phyloP scores from a whole-genome alignment of 305 asterid genomes.

The Plantago rigida region DNA sequence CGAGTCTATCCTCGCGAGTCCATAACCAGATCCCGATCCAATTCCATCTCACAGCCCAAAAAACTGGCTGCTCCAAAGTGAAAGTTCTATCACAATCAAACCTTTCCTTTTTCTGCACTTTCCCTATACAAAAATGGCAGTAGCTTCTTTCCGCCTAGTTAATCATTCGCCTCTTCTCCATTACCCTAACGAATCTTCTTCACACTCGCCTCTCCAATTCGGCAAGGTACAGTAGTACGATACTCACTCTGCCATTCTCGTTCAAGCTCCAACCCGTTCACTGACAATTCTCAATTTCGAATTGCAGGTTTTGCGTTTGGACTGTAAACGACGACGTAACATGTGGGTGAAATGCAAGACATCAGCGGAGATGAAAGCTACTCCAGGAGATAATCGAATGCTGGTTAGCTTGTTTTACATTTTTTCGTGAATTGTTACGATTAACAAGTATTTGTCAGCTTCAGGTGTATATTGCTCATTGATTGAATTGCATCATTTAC shows the following conservation, averaged over 20 bases:
- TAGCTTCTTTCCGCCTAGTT: background rate
- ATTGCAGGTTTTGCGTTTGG: slow-evolving; percentile 28
- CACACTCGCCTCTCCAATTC: background rate
- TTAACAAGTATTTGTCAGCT: background rate
- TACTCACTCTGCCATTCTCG: background rate
- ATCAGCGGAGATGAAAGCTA: slow-evolving; percentile 34
- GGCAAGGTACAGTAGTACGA: no score
- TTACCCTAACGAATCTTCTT: background rate
- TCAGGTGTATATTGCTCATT: background rate
- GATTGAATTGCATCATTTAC: background rate
- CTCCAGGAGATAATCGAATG: slow-evolving; percentile 47
- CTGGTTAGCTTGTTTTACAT: slow-evolving; percentile 38
- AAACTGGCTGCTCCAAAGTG: no score
- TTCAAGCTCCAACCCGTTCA: background rate
- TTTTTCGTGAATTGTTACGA: background rate
- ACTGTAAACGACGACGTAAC: slow-evolving; percentile 29
- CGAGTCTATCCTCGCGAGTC: no score
- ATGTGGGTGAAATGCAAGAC: slow-evolving; percentile 32
- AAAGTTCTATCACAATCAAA: no score
- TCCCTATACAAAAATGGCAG: slow-evolving; percentile 4
- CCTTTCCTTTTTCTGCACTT: background rate
- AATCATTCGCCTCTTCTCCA: slow-evolving; percentile 2
- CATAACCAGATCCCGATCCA: no score
- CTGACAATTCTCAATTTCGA: background rate
- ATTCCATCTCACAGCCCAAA: no score